Percentiles rank a stretch among this genome's conserved stretches.
Evolutionary conservation across 2,329 filamentous ascomycete species (phyloP).

Genomic region (Tolypocladium endophyticum): DNA sequence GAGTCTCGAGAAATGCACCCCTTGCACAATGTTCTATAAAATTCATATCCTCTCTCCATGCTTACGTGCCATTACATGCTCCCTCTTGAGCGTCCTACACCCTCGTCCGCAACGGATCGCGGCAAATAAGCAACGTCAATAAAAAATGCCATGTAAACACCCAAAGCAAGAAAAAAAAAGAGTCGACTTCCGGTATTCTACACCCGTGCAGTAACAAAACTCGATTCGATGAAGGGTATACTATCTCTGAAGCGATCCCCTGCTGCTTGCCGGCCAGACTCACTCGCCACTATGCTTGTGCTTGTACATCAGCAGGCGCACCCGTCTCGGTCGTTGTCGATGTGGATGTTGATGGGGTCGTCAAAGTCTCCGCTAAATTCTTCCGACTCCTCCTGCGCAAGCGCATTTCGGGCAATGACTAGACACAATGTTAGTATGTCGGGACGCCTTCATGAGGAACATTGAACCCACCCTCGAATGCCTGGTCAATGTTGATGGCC

Average conservation of each 20-base stretch:
- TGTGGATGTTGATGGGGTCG: slow-evolving; percentile 96
- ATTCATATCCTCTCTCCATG: neutral
- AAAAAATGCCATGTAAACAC: slow-evolving; percentile 4
- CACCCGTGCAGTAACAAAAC: slow-evolving; percentile 4
- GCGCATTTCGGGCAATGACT: slow-evolving; percentile 94
- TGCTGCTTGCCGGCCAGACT: neutral
- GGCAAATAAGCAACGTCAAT: neutral
- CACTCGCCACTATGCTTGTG: neutral
- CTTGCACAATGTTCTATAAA: neutral
- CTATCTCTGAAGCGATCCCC: neutral
- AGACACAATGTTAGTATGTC: neutral
- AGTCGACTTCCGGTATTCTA: slow-evolving; percentile 8
- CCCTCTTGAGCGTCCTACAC: neutral
- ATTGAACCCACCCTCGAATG: slow-evolving; percentile 48
- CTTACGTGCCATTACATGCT: neutral
- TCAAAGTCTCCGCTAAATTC: slow-evolving; percentile 97
- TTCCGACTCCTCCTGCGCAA: slow-evolving; percentile 94
- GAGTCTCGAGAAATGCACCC: neutral
- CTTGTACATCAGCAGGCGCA: slow-evolving; percentile 76
- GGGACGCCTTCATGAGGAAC: neutral
- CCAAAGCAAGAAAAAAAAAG: slow-evolving; percentile 4
- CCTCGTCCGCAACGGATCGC: neutral
- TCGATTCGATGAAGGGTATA: slow-evolving; percentile 1
- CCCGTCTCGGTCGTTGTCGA: slow-evolving; percentile 85
- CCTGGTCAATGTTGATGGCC: slow-evolving; percentile 90